A percentile compares a stretch with the other conserved stretches of the same genome.
Evolutionary conservation across 2,329 filamentous ascomycete species (phyloP).

Genomic region (Cryphonectria naterciae): DNA sequence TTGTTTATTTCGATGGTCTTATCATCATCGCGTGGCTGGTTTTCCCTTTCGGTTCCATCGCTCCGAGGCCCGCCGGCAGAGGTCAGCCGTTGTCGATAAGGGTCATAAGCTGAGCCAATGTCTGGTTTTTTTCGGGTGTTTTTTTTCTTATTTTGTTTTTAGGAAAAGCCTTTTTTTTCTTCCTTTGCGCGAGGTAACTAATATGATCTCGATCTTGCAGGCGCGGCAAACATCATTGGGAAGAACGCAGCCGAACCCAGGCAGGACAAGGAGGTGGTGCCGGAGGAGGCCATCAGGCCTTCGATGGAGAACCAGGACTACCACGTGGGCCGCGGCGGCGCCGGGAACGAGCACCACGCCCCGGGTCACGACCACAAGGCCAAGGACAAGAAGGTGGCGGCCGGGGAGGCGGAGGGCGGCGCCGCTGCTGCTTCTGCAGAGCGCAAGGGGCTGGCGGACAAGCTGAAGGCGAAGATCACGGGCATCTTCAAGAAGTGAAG

Average conservation of each 20-base stretch:
- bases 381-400: constrained; percentile 30
- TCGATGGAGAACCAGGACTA: constrained; percentile 53
- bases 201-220: constrained; percentile 39
- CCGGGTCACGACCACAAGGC: constrained; percentile 32
- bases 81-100: constrained; percentile 2
- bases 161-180: no score
- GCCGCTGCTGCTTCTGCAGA: background rate
- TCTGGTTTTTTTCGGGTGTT: background rate
- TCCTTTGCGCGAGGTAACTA: background rate
- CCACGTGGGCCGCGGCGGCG: constrained; percentile 64
- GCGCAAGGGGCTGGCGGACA: constrained; percentile 56
- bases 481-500: constrained; percentile 52
- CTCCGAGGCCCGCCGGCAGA: background rate
- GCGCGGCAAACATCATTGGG: constrained; percentile 63
- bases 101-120: background rate
- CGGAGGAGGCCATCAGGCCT: constrained; percentile 55
- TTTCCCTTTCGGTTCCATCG: background rate
- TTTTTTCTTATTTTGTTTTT: no score
- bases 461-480: constrained; percentile 61
- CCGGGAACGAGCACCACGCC: constrained; percentile 57
- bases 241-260: constrained; percentile 45
- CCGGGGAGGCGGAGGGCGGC: constrained; percentile 28
- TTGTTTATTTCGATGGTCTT: background rate
- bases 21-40: constrained; percentile 6
- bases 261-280: constrained; percentile 56